Percentiles rank a stretch among this genome's conserved stretches.
These are phyloP conservation scores for cucumber (Cucumis sativus) DNA, from an alignment of 306 rosid species.

Conservation along the genomic window Cucumber_9930_V3 NC_026657.2:15875001-15875500, in stretches of 20 bases:
- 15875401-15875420: not conserved
- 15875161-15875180: not conserved
- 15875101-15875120: not conserved
- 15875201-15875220: not conserved
- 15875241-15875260: not conserved
- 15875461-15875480: constrained; percentile 6
- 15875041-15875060: not conserved
- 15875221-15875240: not conserved
- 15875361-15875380: constrained; percentile 42
- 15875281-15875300: not conserved
- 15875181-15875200: not conserved
- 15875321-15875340: constrained; percentile 37
- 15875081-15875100: not conserved
- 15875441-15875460: constrained; percentile 1
- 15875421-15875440: constrained; percentile 1
- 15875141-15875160: not conserved
- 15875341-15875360: constrained; percentile 72
- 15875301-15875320: not conserved
- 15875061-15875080: not conserved
- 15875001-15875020: not conserved
- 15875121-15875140: not conserved
- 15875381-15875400: constrained; percentile 36
- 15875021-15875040: not conserved
- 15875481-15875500: constrained; percentile 43
- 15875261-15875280: not conserved